Percentiles rank a stretch among this genome's conserved stretches.
phyloP scores from a whole-genome alignment of 2,329 filamentous ascomycete species.

The Neonectria punicea region DNA sequence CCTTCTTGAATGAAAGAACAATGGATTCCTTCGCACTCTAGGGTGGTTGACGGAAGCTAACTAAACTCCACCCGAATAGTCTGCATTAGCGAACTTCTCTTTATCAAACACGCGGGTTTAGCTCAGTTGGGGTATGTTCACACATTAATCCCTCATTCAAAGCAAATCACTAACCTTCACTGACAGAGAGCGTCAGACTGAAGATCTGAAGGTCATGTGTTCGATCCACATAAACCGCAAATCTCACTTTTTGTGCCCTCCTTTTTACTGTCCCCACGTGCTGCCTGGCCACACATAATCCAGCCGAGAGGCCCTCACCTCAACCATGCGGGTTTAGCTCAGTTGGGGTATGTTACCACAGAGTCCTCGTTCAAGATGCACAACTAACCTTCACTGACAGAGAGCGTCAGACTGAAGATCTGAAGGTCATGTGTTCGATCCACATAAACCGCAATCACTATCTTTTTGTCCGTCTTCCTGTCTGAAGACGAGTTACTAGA shows the following conservation, averaged over 20 bases:
- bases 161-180: conserved; percentile 23
- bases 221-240: conserved; percentile 10
- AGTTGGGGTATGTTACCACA: conserved; percentile 20
- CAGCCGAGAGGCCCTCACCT: too few relatives aligned
- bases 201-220: conserved; percentile 29
- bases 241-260: too few relatives aligned
- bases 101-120: conserved; percentile 21
- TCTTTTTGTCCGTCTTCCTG: conserved; percentile 7
- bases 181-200: conserved; percentile 28
- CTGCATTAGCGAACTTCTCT: background rate
- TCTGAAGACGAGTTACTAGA: background rate
- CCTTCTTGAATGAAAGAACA: too few relatives aligned
- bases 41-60: background rate
- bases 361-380: background rate
- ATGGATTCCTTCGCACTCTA: background rate
- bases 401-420: conserved; percentile 26
- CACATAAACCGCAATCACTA: conserved; percentile 20
- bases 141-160: conserved; percentile 12
- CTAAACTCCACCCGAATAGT: background rate
- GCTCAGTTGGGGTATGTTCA: conserved; percentile 27
- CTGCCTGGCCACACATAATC: too few relatives aligned
- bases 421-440: conserved; percentile 28
- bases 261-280: too few relatives aligned
- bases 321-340: conserved; percentile 5
- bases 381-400: conserved; percentile 10